Conservation (phyloP, 2,329 filamentous ascomycete species). For the Pseudogymnoascus sp. region DNA sequence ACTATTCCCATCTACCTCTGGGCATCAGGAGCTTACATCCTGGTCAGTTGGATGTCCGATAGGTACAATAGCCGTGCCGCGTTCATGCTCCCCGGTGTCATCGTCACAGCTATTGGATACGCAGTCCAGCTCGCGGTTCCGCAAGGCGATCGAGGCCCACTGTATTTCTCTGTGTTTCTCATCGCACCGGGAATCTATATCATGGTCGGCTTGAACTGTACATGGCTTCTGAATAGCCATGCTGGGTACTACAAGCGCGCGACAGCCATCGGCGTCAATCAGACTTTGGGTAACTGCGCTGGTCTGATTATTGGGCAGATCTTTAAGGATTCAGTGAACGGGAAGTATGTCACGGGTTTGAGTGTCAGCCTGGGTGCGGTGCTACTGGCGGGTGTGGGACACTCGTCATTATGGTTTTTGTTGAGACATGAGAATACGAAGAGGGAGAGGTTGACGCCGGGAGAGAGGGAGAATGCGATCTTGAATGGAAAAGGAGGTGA, state of each 20-base stretch:
- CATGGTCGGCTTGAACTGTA: slow-evolving; percentile 39
- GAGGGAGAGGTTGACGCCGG: slow-evolving; percentile 17
- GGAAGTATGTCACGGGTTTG: slow-evolving; percentile 22
- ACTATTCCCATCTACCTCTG: slow-evolving; percentile 51
- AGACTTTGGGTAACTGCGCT: slow-evolving; percentile 40
- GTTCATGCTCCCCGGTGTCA: slow-evolving; percentile 10
- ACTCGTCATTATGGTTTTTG: slow-evolving; percentile 18
- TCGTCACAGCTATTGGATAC: slow-evolving; percentile 13
- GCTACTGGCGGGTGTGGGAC: slow-evolving; percentile 18
- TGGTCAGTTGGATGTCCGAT: slow-evolving; percentile 41
- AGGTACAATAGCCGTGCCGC: slow-evolving; percentile 17
- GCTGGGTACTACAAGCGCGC: slow-evolving; percentile 41
- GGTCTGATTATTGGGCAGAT: slow-evolving; percentile 24
- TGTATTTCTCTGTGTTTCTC: not conserved
- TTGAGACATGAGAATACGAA: slow-evolving; percentile 19
- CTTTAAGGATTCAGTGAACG: slow-evolving; percentile 14
- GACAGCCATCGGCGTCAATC: slow-evolving; percentile 39
- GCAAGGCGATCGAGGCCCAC: not conserved
- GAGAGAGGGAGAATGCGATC: slow-evolving; percentile 20
- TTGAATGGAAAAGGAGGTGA: slow-evolving; percentile 19
- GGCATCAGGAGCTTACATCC: slow-evolving; percentile 40
- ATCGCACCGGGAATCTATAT: slow-evolving; percentile 40
- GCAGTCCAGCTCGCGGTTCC: slow-evolving; percentile 11
- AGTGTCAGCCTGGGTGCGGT: slow-evolving; percentile 21
- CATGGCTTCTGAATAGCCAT: slow-evolving; percentile 40